These are phyloP conservation scores for Hyaloperonospora brassicae DNA, from an alignment of 352 stramenopile species.

Conservation along the genomic window DNA sequence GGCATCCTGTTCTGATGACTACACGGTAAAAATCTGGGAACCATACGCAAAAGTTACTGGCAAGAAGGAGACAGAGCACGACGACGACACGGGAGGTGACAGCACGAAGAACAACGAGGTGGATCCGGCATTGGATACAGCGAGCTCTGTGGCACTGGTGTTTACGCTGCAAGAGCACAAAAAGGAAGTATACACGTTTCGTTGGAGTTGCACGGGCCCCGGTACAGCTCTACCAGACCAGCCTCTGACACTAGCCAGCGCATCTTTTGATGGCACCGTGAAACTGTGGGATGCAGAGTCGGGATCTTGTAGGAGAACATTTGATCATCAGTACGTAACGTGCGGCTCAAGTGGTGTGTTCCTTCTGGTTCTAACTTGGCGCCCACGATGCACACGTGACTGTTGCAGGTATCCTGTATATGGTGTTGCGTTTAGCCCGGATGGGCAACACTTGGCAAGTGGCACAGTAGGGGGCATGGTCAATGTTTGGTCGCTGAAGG, in stretches of 20 bases:
- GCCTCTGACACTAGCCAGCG: slow-evolving; percentile 86
- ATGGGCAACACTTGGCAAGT: slow-evolving; percentile 92
- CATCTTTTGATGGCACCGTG: slow-evolving; percentile 94
- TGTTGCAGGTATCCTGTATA: slow-evolving; percentile 73
- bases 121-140: slow-evolving; percentile 16
- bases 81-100: slow-evolving; percentile 27
- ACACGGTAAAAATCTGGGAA: slow-evolving; percentile 96
- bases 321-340: slow-evolving; percentile 88
- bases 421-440: slow-evolving; percentile 79
- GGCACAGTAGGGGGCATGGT: slow-evolving; percentile 94
- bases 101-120: slow-evolving; percentile 23
- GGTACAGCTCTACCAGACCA: slow-evolving; percentile 49
- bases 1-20: slow-evolving; percentile 97
- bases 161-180: slow-evolving; percentile 87
- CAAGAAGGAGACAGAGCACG: slow-evolving; percentile 19
- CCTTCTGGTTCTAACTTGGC: not conserved
- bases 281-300: slow-evolving; percentile 91
- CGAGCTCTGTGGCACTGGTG: slow-evolving; percentile 41
- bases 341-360: slow-evolving; percentile 13
- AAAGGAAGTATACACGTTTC: slow-evolving; percentile 92
- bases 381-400: slow-evolving; percentile 5
- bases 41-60: slow-evolving; percentile 27
- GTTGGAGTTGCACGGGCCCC: slow-evolving; percentile 84
- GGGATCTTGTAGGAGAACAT: slow-evolving; percentile 87
- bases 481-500: slow-evolving; percentile 96